Conservation (phyloP, 257 asterid species). For the Solanum piurae region DNA sequence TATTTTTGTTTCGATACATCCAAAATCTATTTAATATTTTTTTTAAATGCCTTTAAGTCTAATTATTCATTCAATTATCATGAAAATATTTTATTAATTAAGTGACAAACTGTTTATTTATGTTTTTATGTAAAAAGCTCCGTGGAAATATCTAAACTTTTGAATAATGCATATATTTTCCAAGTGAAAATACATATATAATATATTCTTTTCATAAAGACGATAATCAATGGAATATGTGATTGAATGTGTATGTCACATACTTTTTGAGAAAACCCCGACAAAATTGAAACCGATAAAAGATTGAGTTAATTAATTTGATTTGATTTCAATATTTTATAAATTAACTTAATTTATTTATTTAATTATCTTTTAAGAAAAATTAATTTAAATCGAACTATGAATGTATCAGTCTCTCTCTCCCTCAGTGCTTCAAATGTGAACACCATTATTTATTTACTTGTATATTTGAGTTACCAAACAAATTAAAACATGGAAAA, state of each 20-base stretch:
- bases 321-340: not conserved
- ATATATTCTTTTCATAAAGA: not conserved
- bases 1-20: not conserved
- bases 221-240: not conserved
- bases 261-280: not conserved
- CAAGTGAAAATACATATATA: not conserved
- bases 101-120: not conserved
- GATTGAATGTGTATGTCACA: not conserved
- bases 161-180: not conserved
- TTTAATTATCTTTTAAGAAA: no score
- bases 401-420: not conserved
- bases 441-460: not conserved
- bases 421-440: not conserved
- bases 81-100: no score
- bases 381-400: no score
- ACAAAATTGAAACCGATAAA: not conserved
- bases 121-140: not conserved
- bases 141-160: not conserved
- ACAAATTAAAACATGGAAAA: not conserved
- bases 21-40: no score
- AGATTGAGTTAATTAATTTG: not conserved
- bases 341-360: no score
- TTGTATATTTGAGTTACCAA: not conserved
- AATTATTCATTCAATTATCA: not conserved
- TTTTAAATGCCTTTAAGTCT: no score